phyloP scores from a whole-genome alignment of 139 green algal genomes.

The Closterium sp. region DNA sequence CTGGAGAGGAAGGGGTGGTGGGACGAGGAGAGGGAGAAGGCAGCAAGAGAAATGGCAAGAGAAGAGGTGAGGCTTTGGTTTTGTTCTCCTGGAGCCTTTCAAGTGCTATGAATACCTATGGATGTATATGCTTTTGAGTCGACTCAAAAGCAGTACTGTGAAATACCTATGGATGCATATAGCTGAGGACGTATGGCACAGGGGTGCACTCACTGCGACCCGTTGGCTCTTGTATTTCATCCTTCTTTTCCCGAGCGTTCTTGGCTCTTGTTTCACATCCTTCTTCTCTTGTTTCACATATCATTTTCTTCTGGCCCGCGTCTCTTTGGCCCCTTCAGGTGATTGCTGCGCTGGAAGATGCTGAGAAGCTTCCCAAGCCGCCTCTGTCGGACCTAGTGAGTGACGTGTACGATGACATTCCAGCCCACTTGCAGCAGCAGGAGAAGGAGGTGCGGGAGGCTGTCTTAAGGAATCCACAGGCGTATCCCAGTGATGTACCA shows the following conservation, averaged over 20 bases:
- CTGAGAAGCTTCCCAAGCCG: constrained; percentile 32
- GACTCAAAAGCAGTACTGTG: no score
- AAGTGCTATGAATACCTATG: no score
- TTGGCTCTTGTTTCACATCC: not conserved
- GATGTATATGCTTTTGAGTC: no score
- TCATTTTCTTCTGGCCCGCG: no score
- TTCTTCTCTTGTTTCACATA: not conserved
- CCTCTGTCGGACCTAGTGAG: constrained; percentile 34
- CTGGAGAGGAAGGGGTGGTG: constrained; percentile 53
- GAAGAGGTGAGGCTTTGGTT: constrained; percentile 15
- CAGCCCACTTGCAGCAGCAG: constrained; percentile 34
- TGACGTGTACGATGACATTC: constrained; percentile 45
- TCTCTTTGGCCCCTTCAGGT: constrained; percentile 2
- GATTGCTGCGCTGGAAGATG: constrained; percentile 35
- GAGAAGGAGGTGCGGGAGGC: constrained; percentile 4
- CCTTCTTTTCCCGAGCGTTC: not conserved
- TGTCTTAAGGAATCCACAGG: not conserved
- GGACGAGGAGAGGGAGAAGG: constrained; percentile 8
- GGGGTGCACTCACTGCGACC: no score
- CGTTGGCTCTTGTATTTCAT: no score
- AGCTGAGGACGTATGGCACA: no score
- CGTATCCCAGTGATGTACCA: constrained; percentile 26
- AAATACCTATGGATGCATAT: no score
- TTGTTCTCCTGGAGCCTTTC: no score
- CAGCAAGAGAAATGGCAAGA: not conserved